Evolutionary conservation across 2,329 filamentous ascomycete species (phyloP), one percentile per base, ranked within the genome.

Genomic region (Arthrobotrys sinensis): DNA sequence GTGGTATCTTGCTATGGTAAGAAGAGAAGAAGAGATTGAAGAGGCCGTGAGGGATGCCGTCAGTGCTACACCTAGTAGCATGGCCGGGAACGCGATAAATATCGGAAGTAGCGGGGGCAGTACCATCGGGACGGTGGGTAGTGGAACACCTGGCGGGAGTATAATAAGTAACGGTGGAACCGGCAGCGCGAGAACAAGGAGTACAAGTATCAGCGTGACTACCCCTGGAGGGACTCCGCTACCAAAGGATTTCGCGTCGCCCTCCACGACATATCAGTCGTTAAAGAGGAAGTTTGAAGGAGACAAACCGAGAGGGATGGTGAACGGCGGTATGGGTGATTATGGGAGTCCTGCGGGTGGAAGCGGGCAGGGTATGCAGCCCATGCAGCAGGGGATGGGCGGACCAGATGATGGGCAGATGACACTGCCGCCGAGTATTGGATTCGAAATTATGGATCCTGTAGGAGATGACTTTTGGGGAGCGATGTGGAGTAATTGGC

Each of bases 1-100:
- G 53, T 78, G 75, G 75, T 78, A 78, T 57, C 63, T 78, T 5
- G 75, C 75, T 10, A 78, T 78, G 75, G 75, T 78, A 6, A 24
- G 63, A 43, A 43, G 75, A 12, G 75, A 78, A 24, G 75, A 78
- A 21, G 75, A 78, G 12, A 78, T 78, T 6, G 75, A 78, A 45
- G 75, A 71, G 5, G 75, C 75, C 0, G 67, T 71, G 28, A 78
- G 52, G 24, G 75, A 78, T 50, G 75, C 67, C 1, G 67, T 78
- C 7, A 63, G 63, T 16, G 70, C 52, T 28, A 75, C 70, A 4
- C 70, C 70, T 1, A 52, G 52, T 12, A 67, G 52, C n/a, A 52
- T 36, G 53, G 46, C 34, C 1, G 19, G 53, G 4, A 52, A n/a
- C 7, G 43, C 66, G 5, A 50, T 21, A 5, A 19, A 21, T 12